These are phyloP conservation scores for Chalciporus sphaerocephalus DNA, from an alignment of 768 basidiomycete genomes.

Conservation along the genomic window DNA sequence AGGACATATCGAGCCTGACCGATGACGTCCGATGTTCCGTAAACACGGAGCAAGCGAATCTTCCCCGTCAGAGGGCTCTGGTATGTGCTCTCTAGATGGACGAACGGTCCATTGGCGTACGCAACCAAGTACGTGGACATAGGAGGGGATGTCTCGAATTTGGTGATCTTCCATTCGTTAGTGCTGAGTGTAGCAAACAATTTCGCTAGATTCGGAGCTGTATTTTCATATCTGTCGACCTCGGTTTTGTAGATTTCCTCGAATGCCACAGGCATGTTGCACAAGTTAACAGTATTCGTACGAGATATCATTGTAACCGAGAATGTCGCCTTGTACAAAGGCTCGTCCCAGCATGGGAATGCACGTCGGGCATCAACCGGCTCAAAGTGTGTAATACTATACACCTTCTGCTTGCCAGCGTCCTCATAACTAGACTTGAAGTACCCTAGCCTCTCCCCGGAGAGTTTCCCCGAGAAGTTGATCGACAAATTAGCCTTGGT, in stretches of 20 bases:
- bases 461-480: conserved; percentile 62
- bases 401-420: conserved; percentile 60
- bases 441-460: conserved; percentile 75
- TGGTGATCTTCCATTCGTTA: conserved; percentile 73
- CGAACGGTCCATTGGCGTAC: conserved; percentile 78
- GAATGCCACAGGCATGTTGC: conserved; percentile 78
- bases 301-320: conserved; percentile 76
- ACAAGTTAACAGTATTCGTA: conserved; percentile 66
- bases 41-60: conserved; percentile 77
- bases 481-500: conserved; percentile 69
- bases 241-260: conserved; percentile 45
- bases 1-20: conserved; percentile 82
- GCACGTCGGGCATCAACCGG: conserved; percentile 80
- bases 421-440: conserved; percentile 66
- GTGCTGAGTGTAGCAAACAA: conserved; percentile 41
- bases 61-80: conserved; percentile 76
- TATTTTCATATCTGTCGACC: conserved; percentile 25
- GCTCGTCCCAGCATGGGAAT: conserved; percentile 94
- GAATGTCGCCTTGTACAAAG: conserved; percentile 82
- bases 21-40: conserved; percentile 75
- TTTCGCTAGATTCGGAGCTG: conserved; percentile 36
- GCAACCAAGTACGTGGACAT: conserved; percentile 91
- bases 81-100: conserved; percentile 69
- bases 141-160: conserved; percentile 75
- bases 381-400: conserved; percentile 94